Base-by-base conservation (phyloP, 257 asterid species). In the Fraxinus excelsior region DNA sequence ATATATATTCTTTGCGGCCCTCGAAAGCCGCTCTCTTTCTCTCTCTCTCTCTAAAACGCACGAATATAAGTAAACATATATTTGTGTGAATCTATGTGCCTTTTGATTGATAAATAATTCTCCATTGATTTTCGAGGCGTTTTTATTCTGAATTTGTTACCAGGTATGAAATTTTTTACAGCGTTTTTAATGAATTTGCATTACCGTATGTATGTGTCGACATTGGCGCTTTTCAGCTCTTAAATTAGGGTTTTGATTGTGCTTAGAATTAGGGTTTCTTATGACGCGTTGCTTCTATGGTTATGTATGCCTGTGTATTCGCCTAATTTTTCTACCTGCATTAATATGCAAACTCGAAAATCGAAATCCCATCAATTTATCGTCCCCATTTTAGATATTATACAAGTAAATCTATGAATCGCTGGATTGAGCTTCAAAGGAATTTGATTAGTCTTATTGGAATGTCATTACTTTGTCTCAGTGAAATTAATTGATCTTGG, bases 221-320 rank as follows among this genome's bases (percentile, higher is more conserved):
- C 96, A 91, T 89, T 92, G 91, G 84, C 64, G 76, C 8, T 72
- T 81, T 77, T 32, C 38, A 21, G 73, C 78, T 75, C 25, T 74
- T 71, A 7, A 78, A 58, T 82, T 87, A 86, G 91, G 88, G 90
- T 79, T 86, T 87, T 82, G 37, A 74, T 84, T 56, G 6, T 56
- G 28, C 11, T n/a, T 56, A n/a, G 13, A 56, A 80, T 74, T 87
- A 81, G 86, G 91, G 86, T 71, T 91, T 81, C 21, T 81, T 23
- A 32, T 71, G 26, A 0, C 26, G 3, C 25, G 65, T 56, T 56
- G 25, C 21, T 19, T 56, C 21, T 56, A 56, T 7, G 65, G 67
- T 77, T 78, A 26, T 40, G 74, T 68, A 40, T 68, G n/a, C 46
- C 9, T 60, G 4, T 56, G 71, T 73, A 46, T 49, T 21, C 58